A percentile compares a stretch with the other conserved stretches of the same genome.
These are phyloP conservation scores for Pisolithus orientalis DNA, from an alignment of 768 basidiomycete genomes.

Conservation along the genomic window DNA sequence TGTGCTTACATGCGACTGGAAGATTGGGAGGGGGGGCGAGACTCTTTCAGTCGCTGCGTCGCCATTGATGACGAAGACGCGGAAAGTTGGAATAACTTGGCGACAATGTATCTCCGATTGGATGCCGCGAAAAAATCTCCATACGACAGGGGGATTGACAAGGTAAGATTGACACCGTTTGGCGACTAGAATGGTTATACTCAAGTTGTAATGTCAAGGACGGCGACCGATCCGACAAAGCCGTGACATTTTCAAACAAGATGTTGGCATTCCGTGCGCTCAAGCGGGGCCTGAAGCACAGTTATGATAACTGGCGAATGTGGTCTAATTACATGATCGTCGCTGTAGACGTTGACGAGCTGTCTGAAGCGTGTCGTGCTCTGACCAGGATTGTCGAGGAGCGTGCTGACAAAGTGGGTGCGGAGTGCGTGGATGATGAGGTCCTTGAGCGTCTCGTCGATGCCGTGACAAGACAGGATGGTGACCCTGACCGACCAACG, in stretches of 20 bases:
- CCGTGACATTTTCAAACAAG: slow-evolving; percentile 67
- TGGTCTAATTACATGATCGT: slow-evolving; percentile 98
- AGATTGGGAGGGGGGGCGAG: slow-evolving; percentile 77
- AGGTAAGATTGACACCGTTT: slow-evolving; percentile 15
- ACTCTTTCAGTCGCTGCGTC: slow-evolving; percentile 83
- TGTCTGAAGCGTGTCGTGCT: slow-evolving; percentile 82
- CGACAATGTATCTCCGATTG: slow-evolving; percentile 87
- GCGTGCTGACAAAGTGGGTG: slow-evolving; percentile 35
- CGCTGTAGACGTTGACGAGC: slow-evolving; percentile 87
- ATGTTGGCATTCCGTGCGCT: slow-evolving; percentile 89
- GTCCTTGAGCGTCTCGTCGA: slow-evolving; percentile 87
- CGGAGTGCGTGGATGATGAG: slow-evolving; percentile 70
- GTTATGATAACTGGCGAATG: slow-evolving; percentile 94
- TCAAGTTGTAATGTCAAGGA: slow-evolving; percentile 21
- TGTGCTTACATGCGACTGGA: slow-evolving; percentile 81
- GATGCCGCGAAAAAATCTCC: slow-evolving; percentile 36
- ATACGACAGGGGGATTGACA: slow-evolving; percentile 26
- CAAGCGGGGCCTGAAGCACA: slow-evolving; percentile 77
- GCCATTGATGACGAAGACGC: slow-evolving; percentile 92
- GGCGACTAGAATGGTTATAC: slow-evolving; percentile 1
- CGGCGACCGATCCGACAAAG: slow-evolving; percentile 14
- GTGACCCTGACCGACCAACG: slow-evolving; percentile 31
- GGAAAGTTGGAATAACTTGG: slow-evolving; percentile 98
- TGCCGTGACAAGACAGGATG: slow-evolving; percentile 58
- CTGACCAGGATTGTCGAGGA: slow-evolving; percentile 73